Percentiles rank a stretch among this genome's conserved stretches.
phyloP scores from a whole-genome alignment of 192 early-diverging fungal species.

The Blastocladiella britannica region DNA sequence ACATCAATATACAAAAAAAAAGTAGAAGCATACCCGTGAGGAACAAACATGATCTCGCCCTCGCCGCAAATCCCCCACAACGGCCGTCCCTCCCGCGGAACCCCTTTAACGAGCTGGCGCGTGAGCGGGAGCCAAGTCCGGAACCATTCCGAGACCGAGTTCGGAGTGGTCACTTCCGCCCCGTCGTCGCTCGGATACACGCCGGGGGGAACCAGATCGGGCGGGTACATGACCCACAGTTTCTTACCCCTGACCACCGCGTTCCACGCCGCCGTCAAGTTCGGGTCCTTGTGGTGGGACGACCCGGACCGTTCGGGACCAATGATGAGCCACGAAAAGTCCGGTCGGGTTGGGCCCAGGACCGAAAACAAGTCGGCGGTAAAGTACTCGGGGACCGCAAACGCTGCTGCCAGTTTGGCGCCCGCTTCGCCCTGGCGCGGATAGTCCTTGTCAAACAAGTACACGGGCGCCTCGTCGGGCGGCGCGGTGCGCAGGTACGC shows the following conservation, averaged over 20 bases:
- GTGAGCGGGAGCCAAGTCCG: constrained; percentile 34
- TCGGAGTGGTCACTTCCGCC: constrained; percentile 44
- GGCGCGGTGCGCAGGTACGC: constrained; percentile 17
- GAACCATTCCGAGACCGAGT: constrained; percentile 48
- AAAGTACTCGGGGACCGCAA: constrained; percentile 38
- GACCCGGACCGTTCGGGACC: constrained; percentile 40
- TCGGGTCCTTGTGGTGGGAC: constrained; percentile 55
- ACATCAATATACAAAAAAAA: not conserved
- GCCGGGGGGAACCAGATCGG: constrained; percentile 40
- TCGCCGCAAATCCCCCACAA: constrained; percentile 38
- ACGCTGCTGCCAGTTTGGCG: constrained; percentile 25
- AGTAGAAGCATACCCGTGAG: constrained; percentile 13
- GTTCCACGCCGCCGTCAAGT: constrained; percentile 52
- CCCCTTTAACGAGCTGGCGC: constrained; percentile 7
- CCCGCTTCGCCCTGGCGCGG: constrained; percentile 11
- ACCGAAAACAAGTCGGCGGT: constrained; percentile 36
- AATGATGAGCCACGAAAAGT: constrained; percentile 49
- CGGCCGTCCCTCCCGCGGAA: constrained; percentile 12
- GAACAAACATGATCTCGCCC: constrained; percentile 51
- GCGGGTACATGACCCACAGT: constrained; percentile 52
- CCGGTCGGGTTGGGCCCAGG: constrained; percentile 30
- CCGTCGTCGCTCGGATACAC: constrained; percentile 43
- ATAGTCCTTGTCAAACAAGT: constrained; percentile 48
- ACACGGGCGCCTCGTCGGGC: constrained; percentile 38
- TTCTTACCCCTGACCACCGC: constrained; percentile 45